Evolutionary conservation across 169 alveolate genomes (phyloP), one percentile per base, ranked within the genome.

Genomic region (Plasmodium adleri): DNA sequence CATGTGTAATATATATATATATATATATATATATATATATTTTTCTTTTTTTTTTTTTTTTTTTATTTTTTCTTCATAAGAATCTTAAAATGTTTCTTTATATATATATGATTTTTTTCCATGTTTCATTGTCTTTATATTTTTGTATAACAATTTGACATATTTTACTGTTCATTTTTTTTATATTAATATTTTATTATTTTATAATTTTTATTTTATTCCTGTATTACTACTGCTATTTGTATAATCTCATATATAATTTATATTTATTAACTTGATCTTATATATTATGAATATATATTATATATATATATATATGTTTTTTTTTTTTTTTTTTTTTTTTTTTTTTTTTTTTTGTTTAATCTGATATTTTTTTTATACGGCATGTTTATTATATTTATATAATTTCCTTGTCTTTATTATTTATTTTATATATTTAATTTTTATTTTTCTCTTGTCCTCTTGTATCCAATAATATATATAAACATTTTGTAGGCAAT

Each of bases 401-500:
- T 52, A 15, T 12, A 52, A n/a, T n/a, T 10, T 17, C 9, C 17
- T 56, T 7, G 22, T 17, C 28, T 62, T 62, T 62, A 22, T 20
- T 62, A 12, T 62, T 24, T 62, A 13, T 62, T 20, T 24, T 26
- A 12, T 62, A 10, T n/a, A 22, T 59, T 59, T 59, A 15, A 9
- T 72, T 72, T 72, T 47, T 72, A 50, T 72, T 50, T 72, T 22
- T 22, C 20, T n/a, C 15, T 15, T 47, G 59, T 43, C 15, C 70
- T 47, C n/a, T 58, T 26, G 54, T 56, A 26, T 54, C 47, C 70
- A 20, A 43, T n/a, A 24, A 59, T 13, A 24, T 47, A 26, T 52
- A 74, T 62, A 73, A 15, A 47, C 20, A 78, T 66, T 78, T 78
- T 52, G 9, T 59, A 78, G 89, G 76, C 17, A 49, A 17, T 45